Evolutionary conservation across 768 basidiomycete species (phyloP).

Genomic region (Suillus americanus): DNA sequence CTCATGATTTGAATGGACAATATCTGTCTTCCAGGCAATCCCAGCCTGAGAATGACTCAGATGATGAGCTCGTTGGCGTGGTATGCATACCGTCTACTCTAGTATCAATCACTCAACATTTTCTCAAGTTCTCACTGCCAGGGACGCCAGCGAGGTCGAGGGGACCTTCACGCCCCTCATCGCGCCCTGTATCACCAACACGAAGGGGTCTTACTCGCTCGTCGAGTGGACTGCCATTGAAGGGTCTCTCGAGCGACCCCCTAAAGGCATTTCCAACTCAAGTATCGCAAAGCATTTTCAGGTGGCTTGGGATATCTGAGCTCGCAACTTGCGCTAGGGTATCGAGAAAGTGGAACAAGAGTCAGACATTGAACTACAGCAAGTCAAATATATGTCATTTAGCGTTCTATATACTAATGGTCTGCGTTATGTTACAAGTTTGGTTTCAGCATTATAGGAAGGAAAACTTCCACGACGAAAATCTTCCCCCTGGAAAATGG

Average conservation of each 20-base stretch:
- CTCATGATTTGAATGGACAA: slow-evolving; percentile 18
- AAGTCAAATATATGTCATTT: slow-evolving; percentile 14
- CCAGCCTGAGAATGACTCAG: slow-evolving; percentile 49
- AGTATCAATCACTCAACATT: slow-evolving; percentile 11
- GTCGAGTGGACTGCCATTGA: slow-evolving; percentile 21
- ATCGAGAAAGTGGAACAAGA: slow-evolving; percentile 83
- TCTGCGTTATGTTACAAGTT: slow-evolving; percentile 47
- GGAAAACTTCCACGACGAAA: slow-evolving; percentile 82
- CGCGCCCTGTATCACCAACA: slow-evolving; percentile 35
- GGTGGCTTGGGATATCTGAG: slow-evolving; percentile 56
- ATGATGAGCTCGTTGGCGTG: slow-evolving; percentile 70
- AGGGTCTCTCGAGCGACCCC: slow-evolving; percentile 46
- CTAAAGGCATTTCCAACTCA: slow-evolving; percentile 77
- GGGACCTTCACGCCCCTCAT: slow-evolving; percentile 42
- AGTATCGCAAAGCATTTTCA: slow-evolving; percentile 76
- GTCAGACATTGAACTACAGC: slow-evolving; percentile 93
- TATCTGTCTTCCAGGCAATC: slow-evolving; percentile 10
- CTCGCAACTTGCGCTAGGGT: slow-evolving; percentile 80
- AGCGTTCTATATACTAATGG: background rate
- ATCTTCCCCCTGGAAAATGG: slow-evolving; percentile 83
- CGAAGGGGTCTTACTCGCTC: slow-evolving; percentile 17
- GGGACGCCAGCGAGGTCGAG: slow-evolving; percentile 69
- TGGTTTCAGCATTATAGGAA: slow-evolving; percentile 94
- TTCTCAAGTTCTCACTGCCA: slow-evolving; percentile 58
- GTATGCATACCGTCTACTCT: slow-evolving; percentile 40